Evolutionary conservation across 2,329 filamentous ascomycete genomes (phyloP).

Genomic region (Neodidymelliopsis sp.): DNA sequence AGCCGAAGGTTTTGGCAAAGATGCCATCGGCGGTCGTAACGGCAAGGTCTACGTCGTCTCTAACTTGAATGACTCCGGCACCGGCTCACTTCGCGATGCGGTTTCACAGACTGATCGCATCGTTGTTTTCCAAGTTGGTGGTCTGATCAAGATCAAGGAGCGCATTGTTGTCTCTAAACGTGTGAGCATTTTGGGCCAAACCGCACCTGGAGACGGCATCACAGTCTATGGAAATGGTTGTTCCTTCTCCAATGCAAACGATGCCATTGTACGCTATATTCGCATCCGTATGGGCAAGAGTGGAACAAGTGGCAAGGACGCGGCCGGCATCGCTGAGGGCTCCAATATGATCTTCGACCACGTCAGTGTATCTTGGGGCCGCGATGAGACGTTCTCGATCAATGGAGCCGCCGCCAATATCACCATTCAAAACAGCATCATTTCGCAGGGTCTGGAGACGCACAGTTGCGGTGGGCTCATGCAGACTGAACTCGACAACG

Average conservation of each 20-base stretch:
- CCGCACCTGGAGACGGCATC: conserved; percentile 58
- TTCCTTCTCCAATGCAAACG: conserved; percentile 61
- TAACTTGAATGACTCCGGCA: conserved; percentile 58
- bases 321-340: conserved; percentile 61
- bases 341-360: conserved; percentile 66
- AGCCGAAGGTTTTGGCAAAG: conserved; percentile 59
- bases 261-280: conserved; percentile 64
- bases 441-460: conserved; percentile 62
- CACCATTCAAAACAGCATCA: conserved; percentile 62
- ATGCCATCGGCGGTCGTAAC: conserved; percentile 56
- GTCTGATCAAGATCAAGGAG: conserved; percentile 58
- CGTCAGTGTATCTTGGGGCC: conserved; percentile 62
- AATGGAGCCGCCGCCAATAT: conserved; percentile 58
- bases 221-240: conserved; percentile 64
- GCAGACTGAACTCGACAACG: conserved; percentile 56
- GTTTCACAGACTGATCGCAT: conserved; percentile 58
- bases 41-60: conserved; percentile 59
- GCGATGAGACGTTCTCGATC: conserved; percentile 64
- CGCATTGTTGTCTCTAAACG: conserved; percentile 59
- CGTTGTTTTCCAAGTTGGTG: conserved; percentile 60
- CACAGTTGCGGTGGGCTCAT: conserved; percentile 63
- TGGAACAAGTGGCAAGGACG: conserved; percentile 62
- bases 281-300: conserved; percentile 62
- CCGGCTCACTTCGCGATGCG: conserved; percentile 60
- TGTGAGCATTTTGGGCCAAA: conserved; percentile 60